Evolutionary conservation across 75 land plant genomes (phyloP).

Genomic region (Cunninghamia lanceolata): DNA sequence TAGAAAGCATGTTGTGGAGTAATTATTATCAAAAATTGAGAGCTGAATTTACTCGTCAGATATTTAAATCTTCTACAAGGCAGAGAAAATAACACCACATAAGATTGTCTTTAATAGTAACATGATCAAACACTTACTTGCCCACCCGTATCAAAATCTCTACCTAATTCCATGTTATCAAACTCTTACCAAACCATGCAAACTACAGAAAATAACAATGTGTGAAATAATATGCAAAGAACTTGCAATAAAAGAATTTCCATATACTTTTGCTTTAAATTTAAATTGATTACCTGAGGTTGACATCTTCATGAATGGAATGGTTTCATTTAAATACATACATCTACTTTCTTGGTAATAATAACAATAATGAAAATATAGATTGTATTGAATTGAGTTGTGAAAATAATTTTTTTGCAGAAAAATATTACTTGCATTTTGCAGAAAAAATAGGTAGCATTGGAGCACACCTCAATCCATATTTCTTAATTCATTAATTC

Average conservation of each 20-base stretch:
- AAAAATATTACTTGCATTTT: too few species aligned
- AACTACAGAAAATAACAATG: constrained; percentile 26
- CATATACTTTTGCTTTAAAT: not conserved
- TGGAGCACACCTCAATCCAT: too few species aligned
- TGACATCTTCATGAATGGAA: not conserved
- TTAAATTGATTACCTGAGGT: not conserved
- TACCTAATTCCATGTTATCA: constrained; percentile 92
- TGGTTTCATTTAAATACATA: not conserved
- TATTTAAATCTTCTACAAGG: not conserved
- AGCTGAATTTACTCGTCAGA: not conserved
- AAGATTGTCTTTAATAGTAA: not conserved
- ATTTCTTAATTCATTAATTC: too few species aligned
- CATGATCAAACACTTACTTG: constrained; percentile 42
- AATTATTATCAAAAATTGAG: not conserved
- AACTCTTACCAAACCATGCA: constrained; percentile 94
- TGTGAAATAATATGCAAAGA: not conserved
- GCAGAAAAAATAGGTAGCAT: not conserved
- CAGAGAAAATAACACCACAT: not conserved
- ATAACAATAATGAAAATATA: not conserved
- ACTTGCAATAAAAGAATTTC: not conserved
- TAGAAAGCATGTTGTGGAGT: too few species aligned
- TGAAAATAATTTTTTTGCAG: not conserved
- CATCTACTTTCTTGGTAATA: not conserved
- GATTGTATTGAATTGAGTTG: too few species aligned
- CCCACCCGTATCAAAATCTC: constrained; percentile 93